Evolutionary conservation across 176 grass and related monocot species (phyloP).

Genomic region (Pontederia crassipes): DNA sequence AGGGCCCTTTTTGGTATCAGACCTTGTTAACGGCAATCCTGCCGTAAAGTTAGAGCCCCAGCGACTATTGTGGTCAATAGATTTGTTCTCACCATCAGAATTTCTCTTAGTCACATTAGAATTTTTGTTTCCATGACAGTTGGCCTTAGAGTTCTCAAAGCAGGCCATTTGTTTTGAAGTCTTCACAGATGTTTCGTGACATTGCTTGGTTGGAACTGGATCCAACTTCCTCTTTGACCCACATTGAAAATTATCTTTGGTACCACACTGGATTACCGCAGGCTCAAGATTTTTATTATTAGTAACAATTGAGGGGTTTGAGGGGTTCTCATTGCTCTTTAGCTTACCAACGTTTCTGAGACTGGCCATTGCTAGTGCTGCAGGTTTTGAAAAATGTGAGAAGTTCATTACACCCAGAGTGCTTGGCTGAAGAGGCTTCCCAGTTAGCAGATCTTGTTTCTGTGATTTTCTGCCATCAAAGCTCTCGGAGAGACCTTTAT

Average conservation of each 20-base stretch:
- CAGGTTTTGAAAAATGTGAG: constrained; percentile 17
- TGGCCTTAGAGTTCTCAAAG: not conserved
- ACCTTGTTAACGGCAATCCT: not conserved
- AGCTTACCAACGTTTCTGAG: not conserved
- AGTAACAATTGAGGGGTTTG: not conserved
- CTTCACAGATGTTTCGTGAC: not conserved
- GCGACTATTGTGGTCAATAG: not conserved
- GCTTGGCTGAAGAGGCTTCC: not conserved
- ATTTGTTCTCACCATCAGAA: not conserved
- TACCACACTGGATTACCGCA: not conserved
- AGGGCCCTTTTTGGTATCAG: constrained; percentile 2
- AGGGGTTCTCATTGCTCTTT: constrained; percentile 1
- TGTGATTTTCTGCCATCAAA: not conserved
- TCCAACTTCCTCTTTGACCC: too few relatives aligned
- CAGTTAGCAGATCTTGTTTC: not conserved
- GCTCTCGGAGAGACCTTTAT: not conserved
- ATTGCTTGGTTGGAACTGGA: not conserved
- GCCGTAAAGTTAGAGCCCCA: constrained; percentile 4
- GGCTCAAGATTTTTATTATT: not conserved
- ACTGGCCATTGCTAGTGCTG: not conserved
- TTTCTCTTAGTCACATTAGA: not conserved
- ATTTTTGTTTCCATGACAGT: not conserved
- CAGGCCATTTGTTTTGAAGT: not conserved
- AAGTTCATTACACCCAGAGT: not conserved
- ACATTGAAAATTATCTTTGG: too few relatives aligned